These are phyloP conservation scores for Paecilomyces sp. DNA, from an alignment of 2,329 filamentous ascomycete genomes.

Conservation along the genomic window DNA sequence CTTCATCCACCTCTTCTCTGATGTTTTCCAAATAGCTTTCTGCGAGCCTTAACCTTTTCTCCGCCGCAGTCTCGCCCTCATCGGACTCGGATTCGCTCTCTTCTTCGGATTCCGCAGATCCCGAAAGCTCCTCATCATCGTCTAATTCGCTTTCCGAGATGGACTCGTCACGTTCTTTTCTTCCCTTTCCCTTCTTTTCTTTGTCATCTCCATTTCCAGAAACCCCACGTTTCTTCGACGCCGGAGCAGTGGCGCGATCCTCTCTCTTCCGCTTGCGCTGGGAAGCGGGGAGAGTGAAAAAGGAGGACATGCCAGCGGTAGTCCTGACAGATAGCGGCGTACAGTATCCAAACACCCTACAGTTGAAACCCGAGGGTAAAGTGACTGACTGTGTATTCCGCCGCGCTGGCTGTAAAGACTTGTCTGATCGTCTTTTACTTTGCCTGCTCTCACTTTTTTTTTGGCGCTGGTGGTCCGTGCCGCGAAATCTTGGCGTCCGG, in stretches of 20 bases:
- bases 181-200: slow-evolving; percentile 35
- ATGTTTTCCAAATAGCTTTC: slow-evolving; percentile 92
- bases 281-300: slow-evolving; percentile 82
- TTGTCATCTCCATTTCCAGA: slow-evolving; percentile 24
- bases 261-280: slow-evolving; percentile 86
- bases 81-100: slow-evolving; percentile 63
- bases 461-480: slow-evolving; percentile 22
- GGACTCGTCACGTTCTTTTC: slow-evolving; percentile 60
- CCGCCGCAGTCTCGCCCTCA: slow-evolving; percentile 74
- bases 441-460: slow-evolving; percentile 25
- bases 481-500: slow-evolving; percentile 10
- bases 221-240: slow-evolving; percentile 39
- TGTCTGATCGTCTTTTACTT: slow-evolving; percentile 2
- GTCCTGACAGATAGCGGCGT: neutral
- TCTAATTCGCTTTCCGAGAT: slow-evolving; percentile 79
- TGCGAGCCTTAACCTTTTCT: slow-evolving; percentile 77
- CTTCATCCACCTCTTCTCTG: slow-evolving; percentile 71
- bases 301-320: slow-evolving; percentile 71
- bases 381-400: neutral
- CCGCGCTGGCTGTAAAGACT: slow-evolving; percentile 3
- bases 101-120: slow-evolving; percentile 40
- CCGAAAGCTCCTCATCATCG: slow-evolving; percentile 49
- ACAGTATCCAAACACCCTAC: neutral
- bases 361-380: neutral
- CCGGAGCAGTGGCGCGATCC: slow-evolving; percentile 34